Evolutionary conservation across 306 rosid genomes (phyloP).

Genomic region (Fragaria nilgerrensis): DNA sequence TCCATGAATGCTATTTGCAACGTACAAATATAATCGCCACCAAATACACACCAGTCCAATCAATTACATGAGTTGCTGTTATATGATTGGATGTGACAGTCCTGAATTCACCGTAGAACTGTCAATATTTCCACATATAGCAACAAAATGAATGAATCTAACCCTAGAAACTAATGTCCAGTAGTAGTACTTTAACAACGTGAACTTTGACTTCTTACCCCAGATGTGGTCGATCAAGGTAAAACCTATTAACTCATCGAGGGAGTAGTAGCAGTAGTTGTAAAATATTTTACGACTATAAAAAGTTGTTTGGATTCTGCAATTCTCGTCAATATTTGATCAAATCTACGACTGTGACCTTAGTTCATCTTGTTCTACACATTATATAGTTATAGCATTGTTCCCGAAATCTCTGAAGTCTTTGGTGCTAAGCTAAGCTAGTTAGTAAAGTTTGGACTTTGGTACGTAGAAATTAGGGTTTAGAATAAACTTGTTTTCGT

Average conservation of each 20-base stretch:
- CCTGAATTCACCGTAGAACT: background rate
- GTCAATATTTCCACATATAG: background rate
- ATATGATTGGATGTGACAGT: background rate
- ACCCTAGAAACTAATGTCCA: background rate
- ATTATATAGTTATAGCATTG: background rate
- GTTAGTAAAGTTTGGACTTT: slow-evolving; percentile 14
- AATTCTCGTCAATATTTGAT: background rate
- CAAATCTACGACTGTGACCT: background rate
- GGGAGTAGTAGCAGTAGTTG: background rate
- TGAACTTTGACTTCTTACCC: background rate
- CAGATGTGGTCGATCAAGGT: background rate
- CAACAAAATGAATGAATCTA: background rate
- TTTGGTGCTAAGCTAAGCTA: slow-evolving; percentile 7
- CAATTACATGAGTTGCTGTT: background rate
- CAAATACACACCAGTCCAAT: no score
- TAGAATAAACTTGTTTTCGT: background rate
- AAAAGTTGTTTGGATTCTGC: background rate
- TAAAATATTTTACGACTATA: background rate
- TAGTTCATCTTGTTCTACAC: background rate
- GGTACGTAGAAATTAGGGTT: background rate
- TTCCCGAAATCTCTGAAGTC: background rate
- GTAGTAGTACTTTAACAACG: background rate
- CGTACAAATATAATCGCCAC: no score
- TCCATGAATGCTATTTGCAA: no score
- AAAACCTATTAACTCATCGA: background rate